A percentile compares a stretch with the other conserved stretches of the same genome.
These are phyloP conservation scores for Porpolomopsis calyptriformis DNA, from an alignment of 768 basidiomycete genomes.

Conservation along the genomic window DNA sequence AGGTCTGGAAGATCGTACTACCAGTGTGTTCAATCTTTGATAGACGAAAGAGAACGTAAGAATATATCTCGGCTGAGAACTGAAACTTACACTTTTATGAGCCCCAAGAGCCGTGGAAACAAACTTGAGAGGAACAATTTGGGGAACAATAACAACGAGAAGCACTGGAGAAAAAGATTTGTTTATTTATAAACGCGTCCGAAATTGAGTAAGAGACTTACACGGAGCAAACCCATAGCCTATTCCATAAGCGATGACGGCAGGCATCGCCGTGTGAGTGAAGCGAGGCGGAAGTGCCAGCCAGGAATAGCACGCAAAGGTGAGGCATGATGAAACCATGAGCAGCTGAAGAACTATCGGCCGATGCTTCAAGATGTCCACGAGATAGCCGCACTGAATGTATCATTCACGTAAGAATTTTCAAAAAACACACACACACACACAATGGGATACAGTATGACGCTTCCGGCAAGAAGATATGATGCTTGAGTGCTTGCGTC, in stretches of 20 bases:
- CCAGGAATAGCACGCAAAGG: constrained; percentile 56
- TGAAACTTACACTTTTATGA: constrained; percentile 57
- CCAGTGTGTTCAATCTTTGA: constrained; percentile 76
- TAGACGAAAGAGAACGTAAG: constrained; percentile 1
- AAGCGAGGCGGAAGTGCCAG: constrained; percentile 45
- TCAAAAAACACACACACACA: constrained; percentile 14
- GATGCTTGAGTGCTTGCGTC: constrained; percentile 57
- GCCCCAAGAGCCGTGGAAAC: constrained; percentile 70
- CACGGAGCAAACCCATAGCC: constrained; percentile 68
- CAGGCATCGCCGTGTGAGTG: constrained; percentile 52
- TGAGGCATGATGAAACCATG: constrained; percentile 45
- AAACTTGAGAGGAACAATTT: constrained; percentile 58
- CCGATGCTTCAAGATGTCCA: constrained; percentile 49
- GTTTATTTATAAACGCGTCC: neutral
- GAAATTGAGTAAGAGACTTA: constrained; percentile 23
- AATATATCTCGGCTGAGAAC: neutral
- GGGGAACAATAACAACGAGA: constrained; percentile 64
- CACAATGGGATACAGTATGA: constrained; percentile 62
- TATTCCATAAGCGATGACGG: constrained; percentile 47
- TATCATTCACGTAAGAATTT: constrained; percentile 1
- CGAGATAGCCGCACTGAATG: constrained; percentile 49
- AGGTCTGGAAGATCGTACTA: constrained; percentile 59
- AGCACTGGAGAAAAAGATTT: constrained; percentile 37
- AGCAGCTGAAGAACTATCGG: constrained; percentile 51
- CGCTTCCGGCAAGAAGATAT: constrained; percentile 58